Evolutionary conservation across 1,284 basidiomycete genomes (phyloP).

Genomic region (Ceratobasidium sp.): DNA sequence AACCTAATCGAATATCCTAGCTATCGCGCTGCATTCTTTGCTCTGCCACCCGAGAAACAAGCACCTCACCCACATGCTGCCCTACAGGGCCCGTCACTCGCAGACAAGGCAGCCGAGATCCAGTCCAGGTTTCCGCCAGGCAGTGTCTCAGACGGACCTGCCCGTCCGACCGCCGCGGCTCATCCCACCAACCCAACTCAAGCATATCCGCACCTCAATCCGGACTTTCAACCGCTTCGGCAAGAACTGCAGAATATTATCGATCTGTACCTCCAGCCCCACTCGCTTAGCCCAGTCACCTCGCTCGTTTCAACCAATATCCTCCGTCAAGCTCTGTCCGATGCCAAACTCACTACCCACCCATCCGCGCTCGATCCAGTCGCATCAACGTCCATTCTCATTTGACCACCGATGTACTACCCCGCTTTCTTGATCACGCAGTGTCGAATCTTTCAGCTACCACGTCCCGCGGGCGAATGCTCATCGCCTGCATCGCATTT

Average conservation of each 20-base stretch:
- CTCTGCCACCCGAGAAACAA: conserved; percentile 35
- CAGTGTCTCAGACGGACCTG: neutral
- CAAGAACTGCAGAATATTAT: conserved; percentile 39
- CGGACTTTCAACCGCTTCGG: conserved; percentile 37
- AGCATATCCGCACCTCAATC: conserved; percentile 28
- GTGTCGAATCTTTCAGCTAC: conserved; percentile 38
- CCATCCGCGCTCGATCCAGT: conserved; percentile 39
- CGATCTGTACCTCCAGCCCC: conserved; percentile 34
- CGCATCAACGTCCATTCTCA: conserved; percentile 35
- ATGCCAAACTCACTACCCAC: conserved; percentile 41
- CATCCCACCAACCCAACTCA: neutral
- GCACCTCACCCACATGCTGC: conserved; percentile 36
- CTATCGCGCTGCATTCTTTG: conserved; percentile 39
- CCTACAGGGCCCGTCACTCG: conserved; percentile 22
- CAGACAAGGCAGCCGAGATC: conserved; percentile 32
- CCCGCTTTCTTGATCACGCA: conserved; percentile 38
- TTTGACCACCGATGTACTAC: conserved; percentile 36
- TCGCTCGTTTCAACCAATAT: conserved; percentile 35
- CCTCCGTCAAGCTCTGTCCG: conserved; percentile 35
- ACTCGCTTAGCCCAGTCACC: conserved; percentile 32
- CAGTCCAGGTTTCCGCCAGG: neutral
- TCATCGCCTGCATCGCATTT: conserved; percentile 32
- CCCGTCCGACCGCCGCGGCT: conserved; percentile 20
- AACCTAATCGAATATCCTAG: neutral
- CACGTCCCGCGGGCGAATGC: conserved; percentile 37